Evolutionary conservation across 768 basidiomycete species (phyloP).

Genomic region (Dendrothele bispora): DNA sequence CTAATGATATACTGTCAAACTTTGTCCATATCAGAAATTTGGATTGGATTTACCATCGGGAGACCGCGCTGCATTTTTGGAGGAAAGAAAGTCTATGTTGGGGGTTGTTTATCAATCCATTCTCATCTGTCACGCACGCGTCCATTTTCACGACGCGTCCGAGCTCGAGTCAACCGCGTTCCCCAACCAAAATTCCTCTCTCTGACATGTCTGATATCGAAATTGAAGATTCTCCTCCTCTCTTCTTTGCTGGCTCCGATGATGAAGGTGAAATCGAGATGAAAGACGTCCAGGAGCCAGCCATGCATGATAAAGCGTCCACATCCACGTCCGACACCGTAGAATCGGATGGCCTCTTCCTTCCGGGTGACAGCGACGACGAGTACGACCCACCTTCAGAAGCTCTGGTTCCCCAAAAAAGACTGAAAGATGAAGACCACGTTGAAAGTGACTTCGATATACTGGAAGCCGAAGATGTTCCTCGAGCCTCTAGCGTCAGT

Average conservation of each 20-base stretch:
- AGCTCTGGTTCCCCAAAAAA: background rate
- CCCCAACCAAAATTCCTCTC: no score
- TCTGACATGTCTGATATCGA: slow-evolving; percentile 24
- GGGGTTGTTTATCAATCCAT: slow-evolving; percentile 36
- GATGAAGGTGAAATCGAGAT: slow-evolving; percentile 39
- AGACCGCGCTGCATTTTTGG: slow-evolving; percentile 81
- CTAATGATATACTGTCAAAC: slow-evolving; percentile 35
- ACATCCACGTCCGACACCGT: background rate
- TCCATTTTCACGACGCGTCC: slow-evolving; percentile 17
- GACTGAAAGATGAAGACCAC: slow-evolving; percentile 31
- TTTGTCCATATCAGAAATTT: slow-evolving; percentile 2
- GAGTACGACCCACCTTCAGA: slow-evolving; percentile 26
- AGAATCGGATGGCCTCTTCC: slow-evolving; percentile 30
- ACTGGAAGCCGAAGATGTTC: slow-evolving; percentile 23
- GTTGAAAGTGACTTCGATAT: slow-evolving; percentile 7
- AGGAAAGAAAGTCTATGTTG: slow-evolving; percentile 13
- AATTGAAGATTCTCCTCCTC: slow-evolving; percentile 31
- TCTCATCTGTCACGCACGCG: slow-evolving; percentile 42
- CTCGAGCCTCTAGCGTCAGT: slow-evolving; percentile 42
- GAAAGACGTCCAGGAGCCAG: slow-evolving; percentile 13
- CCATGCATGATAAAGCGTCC: background rate
- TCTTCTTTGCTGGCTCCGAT: slow-evolving; percentile 65
- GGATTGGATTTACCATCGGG: slow-evolving; percentile 76
- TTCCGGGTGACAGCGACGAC: slow-evolving; percentile 45
- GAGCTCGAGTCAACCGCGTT: no score